Evolutionary conservation across 2,329 filamentous ascomycete species (phyloP).

Genomic region (Xylariaceae sp.): DNA sequence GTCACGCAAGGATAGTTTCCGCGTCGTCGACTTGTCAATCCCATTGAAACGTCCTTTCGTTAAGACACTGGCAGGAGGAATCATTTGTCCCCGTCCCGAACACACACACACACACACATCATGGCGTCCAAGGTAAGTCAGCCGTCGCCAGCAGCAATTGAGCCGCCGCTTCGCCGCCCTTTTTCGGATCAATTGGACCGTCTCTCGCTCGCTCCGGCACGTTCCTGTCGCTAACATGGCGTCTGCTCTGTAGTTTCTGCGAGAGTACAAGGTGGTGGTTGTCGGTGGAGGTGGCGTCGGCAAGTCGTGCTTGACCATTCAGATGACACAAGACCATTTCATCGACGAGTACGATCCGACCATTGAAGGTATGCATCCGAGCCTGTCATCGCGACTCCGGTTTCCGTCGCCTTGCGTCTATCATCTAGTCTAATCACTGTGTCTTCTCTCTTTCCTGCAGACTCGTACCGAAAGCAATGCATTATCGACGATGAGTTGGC

Average conservation of each 20-base stretch:
- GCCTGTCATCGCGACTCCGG: background rate
- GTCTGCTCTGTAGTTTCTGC: constrained; percentile 57
- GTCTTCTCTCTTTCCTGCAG: constrained; percentile 41
- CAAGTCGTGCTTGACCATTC: constrained; percentile 98
- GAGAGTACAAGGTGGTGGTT: constrained; percentile 94
- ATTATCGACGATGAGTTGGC: constrained; percentile 98
- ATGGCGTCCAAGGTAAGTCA: constrained; percentile 39
- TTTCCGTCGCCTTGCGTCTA: background rate
- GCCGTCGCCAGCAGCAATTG: constrained; percentile 1
- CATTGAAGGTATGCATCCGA: constrained; percentile 73
- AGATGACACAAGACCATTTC: constrained; percentile 93
- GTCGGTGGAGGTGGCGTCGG: constrained; percentile 97
- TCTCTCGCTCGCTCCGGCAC: background rate
- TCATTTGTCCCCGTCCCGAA: constrained; percentile 11
- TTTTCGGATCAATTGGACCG: constrained; percentile 1
- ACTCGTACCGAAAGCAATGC: constrained; percentile 99
- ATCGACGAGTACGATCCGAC: constrained; percentile 99
- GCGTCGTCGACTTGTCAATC: constrained; percentile 1
- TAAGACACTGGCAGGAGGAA: constrained; percentile 20
- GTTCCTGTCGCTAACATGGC: constrained; percentile 19
- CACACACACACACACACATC: constrained; percentile 18
- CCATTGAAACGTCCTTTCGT: constrained; percentile 8
- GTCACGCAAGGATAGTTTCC: constrained; percentile 2
- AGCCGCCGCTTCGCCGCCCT: background rate
- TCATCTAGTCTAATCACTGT: no score